Percentiles rank a stretch among this genome's conserved stretches.
phyloP scores from a whole-genome alignment of 768 basidiomycete species.

The Fistulinella prunicolor region DNA sequence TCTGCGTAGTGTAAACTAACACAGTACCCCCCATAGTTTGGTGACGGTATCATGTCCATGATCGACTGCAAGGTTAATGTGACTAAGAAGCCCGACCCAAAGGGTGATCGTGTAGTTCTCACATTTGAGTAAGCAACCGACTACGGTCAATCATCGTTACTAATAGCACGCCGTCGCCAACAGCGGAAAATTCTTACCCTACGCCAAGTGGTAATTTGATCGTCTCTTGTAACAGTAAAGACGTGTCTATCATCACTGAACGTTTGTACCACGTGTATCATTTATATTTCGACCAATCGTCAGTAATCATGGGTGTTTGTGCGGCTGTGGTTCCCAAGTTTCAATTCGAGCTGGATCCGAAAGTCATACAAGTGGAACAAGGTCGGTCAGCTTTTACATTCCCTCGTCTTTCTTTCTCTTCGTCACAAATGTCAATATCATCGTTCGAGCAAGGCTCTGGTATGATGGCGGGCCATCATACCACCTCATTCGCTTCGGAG shows the following conservation, averaged over 20 bases:
- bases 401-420: background rate
- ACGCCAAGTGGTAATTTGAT: conserved; percentile 56
- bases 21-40: conserved; percentile 47
- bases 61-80: conserved; percentile 76
- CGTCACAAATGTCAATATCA: conserved; percentile 7
- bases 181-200: conserved; percentile 78
- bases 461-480: background rate
- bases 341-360: conserved; percentile 11
- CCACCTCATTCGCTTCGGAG: conserved; percentile 11
- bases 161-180: conserved; percentile 1
- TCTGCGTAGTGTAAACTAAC: background rate
- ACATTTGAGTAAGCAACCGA: conserved; percentile 62
- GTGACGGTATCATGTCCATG: conserved; percentile 89
- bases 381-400: background rate
- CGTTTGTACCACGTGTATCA: background rate
- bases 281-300: conserved; percentile 3
- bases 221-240: background rate
- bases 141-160: background rate
- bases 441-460: conserved; percentile 10
- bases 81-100: conserved; percentile 67
- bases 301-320: background rate
- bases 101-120: conserved; percentile 74
- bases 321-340: conserved; percentile 1
- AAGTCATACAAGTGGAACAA: conserved; percentile 4
- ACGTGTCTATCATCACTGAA: conserved; percentile 1